Conservation (phyloP, 805 yeast species). For the Metschnikowia bowlesiae region DNA sequence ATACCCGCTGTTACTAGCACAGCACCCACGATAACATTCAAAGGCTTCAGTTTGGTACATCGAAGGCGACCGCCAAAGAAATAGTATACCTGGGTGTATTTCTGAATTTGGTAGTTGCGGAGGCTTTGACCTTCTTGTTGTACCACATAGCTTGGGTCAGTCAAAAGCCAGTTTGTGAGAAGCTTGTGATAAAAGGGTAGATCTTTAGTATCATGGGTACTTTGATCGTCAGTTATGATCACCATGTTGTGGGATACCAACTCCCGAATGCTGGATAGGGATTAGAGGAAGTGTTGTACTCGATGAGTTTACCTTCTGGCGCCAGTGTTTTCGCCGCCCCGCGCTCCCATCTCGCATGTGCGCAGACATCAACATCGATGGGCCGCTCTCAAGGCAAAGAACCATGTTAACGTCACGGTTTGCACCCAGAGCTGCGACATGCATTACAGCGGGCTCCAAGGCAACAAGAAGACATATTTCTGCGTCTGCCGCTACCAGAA, state of each 20-base stretch:
- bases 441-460: background rate
- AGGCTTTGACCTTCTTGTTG: constrained; percentile 1
- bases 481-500: constrained; percentile 2
- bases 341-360: background rate
- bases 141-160: constrained; percentile 18
- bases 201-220: background rate
- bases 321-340: constrained; percentile 1
- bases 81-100: constrained; percentile 34
- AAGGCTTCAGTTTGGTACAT: constrained; percentile 38
- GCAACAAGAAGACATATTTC: background rate
- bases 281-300: background rate
- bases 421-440: background rate
- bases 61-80: constrained; percentile 65
- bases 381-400: background rate
- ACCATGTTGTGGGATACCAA: background rate
- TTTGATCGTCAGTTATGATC: background rate
- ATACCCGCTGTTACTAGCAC: constrained; percentile 44
- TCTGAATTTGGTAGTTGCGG: constrained; percentile 43
- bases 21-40: constrained; percentile 33
- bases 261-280: background rate
- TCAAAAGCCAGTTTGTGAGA: constrained; percentile 23
- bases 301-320: background rate
- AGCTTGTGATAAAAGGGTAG: constrained; percentile 5
- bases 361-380: background rate
- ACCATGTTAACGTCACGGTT: background rate